These are phyloP conservation scores for Leptographium radiaticola DNA, from an alignment of 2,329 filamentous ascomycete genomes.

Conservation along the genomic window DNA sequence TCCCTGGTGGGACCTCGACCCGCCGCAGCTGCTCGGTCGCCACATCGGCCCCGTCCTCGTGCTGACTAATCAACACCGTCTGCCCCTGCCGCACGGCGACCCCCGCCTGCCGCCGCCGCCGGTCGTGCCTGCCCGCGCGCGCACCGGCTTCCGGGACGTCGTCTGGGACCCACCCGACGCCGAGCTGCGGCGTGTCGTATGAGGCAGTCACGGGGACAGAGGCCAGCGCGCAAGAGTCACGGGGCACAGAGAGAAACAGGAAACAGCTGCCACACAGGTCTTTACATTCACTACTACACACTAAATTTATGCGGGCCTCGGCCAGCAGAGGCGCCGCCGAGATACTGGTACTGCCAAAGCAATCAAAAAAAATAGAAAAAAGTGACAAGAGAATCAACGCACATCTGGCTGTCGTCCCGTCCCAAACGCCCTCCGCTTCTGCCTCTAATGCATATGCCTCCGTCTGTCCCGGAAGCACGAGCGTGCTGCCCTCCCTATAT, in stretches of 20 bases:
- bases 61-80: constrained; percentile 14
- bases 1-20: neutral
- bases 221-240: too few species aligned
- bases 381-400: too few species aligned
- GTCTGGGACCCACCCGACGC: constrained; percentile 25
- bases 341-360: neutral
- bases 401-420: neutral
- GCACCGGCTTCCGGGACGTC: constrained; percentile 20
- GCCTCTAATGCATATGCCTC: neutral
- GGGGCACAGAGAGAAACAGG: too few species aligned
- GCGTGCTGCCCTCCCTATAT: neutral
- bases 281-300: neutral
- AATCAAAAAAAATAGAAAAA: neutral
- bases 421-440: neutral
- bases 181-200: constrained; percentile 14
- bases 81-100: constrained; percentile 11
- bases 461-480: neutral
- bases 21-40: neutral
- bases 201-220: neutral
- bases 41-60: constrained; percentile 13
- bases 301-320: neutral
- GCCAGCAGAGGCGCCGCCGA: neutral
- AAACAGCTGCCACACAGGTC: neutral
- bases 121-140: constrained; percentile 14
- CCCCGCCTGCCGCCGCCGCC: neutral